Base-by-base conservation (phyloP, 495 filamentous ascomycete species). In the Rusavskia elegans region DNA sequence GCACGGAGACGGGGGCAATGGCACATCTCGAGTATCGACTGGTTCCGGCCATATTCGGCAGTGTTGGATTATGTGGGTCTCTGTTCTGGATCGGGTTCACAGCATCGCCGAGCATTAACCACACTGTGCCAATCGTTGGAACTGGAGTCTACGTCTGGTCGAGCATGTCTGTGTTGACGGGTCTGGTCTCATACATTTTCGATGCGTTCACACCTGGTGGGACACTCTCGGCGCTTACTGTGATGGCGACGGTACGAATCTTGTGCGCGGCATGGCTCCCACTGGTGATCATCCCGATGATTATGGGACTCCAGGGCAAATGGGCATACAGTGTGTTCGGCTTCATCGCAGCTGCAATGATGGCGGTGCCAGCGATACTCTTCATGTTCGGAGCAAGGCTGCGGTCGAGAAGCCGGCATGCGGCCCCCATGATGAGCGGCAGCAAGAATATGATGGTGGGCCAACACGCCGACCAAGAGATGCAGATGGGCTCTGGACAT, bases 121-220 rank as follows among this genome's bases (percentile, higher is more conserved):
- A 49, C 42, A 19, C 54, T 25, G 53, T 49, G 30, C 59, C 59
- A 20, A 59, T 62, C n/a, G 50, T 54, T 21, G 68, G 75, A 16
- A 77, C 77, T 5, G 60, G 78, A 2, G 73, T 79, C 5, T 84
- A 83, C 61, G 76, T 78, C 3, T 81, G 73, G 72, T 80, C 77
- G 1, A 79, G 74, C 60, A 60, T 80, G 25, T 66, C 64, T 50
- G 59, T 80, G n/a, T 77, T 53, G 64, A 68, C 66, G 25, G 65
- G 64, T 8, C 45, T 65, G 14, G 55, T 69, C 41, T 59, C 67
- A 10, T 71, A 71, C 46, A 59, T 71, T 50, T 69, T 71, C 59
- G 68, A 71, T 48, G 68, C 67, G 4, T 69, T 66, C 27, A 53
- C 59, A 19, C 51, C 59, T 5, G 52, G 45, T 14, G 57, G 46